These are phyloP conservation scores for Schizothecium vesticola DNA, from an alignment of 495 filamentous ascomycete species.

Conservation along the genomic window DNA sequence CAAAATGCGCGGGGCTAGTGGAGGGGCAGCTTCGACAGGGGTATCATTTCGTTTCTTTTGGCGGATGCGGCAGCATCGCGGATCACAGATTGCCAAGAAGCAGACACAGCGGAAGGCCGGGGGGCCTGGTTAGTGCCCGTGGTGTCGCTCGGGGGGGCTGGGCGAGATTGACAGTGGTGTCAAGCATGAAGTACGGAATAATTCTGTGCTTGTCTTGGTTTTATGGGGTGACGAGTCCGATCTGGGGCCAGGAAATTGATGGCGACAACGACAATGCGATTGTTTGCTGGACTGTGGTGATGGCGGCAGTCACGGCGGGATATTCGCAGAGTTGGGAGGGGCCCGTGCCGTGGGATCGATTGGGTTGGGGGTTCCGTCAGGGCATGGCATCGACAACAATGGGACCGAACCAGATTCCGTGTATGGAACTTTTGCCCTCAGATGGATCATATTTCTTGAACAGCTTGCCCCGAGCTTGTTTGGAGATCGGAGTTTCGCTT, in stretches of 20 bases:
- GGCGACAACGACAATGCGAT: neutral
- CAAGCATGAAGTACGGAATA: too few species aligned
- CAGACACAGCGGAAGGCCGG: neutral
- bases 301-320: neutral
- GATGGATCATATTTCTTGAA: neutral
- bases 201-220: neutral
- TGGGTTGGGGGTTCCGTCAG: neutral
- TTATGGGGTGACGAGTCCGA: neutral
- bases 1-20: neutral
- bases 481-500: neutral
- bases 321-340: neutral
- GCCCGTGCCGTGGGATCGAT: neutral
- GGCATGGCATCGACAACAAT: neutral
- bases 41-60: neutral
- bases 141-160: neutral
- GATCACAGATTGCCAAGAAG: neutral
- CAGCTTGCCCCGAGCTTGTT: neutral
- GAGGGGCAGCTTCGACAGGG: neutral
- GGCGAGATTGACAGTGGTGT: neutral
- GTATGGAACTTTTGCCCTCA: neutral
- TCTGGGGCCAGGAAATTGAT: neutral
- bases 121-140: neutral
- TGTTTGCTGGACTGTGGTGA: neutral
- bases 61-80: neutral
- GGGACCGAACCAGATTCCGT: too few species aligned